Base-by-base conservation (phyloP, 2,329 filamentous ascomycete genomes). In the Curvularia spicifera region DNA sequence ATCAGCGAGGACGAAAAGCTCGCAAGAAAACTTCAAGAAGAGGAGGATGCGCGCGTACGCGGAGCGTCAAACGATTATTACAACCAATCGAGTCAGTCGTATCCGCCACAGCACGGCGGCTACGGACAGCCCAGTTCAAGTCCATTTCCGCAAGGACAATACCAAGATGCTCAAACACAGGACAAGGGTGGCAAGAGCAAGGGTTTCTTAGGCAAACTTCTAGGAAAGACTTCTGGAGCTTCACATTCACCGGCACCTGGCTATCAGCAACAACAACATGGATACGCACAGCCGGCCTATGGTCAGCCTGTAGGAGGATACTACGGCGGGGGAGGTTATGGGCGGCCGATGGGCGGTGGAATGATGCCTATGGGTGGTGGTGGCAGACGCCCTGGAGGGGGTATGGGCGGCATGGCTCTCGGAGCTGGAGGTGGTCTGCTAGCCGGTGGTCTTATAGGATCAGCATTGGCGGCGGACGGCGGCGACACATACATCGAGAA, bases 401-500 rank as follows among this genome's bases (percentile, higher is more conserved):
- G 91, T n/a, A 83, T 85, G 59, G 86, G 83, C 1, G 91, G 91
- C 47, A 87, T 89, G 8, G 91, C 91, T 22, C 80, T 96, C 43
- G 93, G 93, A 79, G 76, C 91, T 4, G 93, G 92, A 66, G 93
- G 89, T 63, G 93, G 93, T 76, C 71, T 97, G 72, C 69, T 97
- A 1, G 93, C 92, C 67, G 93, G 93, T 54, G 85, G 87, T 61
- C 61, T 96, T 69, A 77, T 96, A 31, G 88, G 83, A 2, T 82
- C 89, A 70, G 88, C 88, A 1, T 82, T 93, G 55, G 85, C 70
- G 45, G 74, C 69, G 4, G 70, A 74, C 48, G 62, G 64, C 7
- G 71, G 66, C 5, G 58, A 66, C 28, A 67, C 58, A 5, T 68
- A 64, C 51, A 62, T 66, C 5, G 68, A 57, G 31, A 57, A 62